Percentiles rank a stretch among this genome's conserved stretches.
Conservation (phyloP, 257 asterid species). For the Parsonsia alboflavescens region DNA sequence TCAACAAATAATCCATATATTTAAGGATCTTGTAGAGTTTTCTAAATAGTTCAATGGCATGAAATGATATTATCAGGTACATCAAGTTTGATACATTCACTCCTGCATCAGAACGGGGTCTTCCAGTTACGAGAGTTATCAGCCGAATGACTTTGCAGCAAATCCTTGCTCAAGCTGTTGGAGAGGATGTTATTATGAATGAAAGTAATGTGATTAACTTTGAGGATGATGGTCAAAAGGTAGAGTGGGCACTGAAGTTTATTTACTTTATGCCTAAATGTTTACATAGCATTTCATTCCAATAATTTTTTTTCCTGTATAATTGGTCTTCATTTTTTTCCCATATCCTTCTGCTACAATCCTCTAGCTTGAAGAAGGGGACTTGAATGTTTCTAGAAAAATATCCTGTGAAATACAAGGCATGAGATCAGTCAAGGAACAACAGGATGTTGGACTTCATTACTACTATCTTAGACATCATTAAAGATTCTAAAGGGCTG, state of each 20-base stretch:
- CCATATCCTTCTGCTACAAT: not conserved
- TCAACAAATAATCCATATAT: too few species aligned
- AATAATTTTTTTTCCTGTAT: not conserved
- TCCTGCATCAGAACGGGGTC: slow-evolving; percentile 89
- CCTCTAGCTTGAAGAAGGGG: too few species aligned
- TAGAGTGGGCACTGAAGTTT: slow-evolving; percentile 6
- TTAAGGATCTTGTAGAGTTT: not conserved
- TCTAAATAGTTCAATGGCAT: slow-evolving; percentile 1
- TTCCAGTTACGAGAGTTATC: slow-evolving; percentile 88
- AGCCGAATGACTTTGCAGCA: slow-evolving; percentile 91
- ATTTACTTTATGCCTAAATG: not conserved
- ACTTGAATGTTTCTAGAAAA: too few species aligned
- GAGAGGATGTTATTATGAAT: slow-evolving; percentile 65
- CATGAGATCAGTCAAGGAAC: too few species aligned
- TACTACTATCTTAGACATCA: too few species aligned
- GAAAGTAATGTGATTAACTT: slow-evolving; percentile 78
- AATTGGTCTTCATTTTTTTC: not conserved
- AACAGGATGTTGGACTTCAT: too few species aligned
- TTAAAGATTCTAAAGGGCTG: too few species aligned
- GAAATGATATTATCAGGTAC: slow-evolving; percentile 63
- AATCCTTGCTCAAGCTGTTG: slow-evolving; percentile 83
- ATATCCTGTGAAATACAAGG: too few species aligned
- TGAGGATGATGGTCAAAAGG: slow-evolving; percentile 74
- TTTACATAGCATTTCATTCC: not conserved
- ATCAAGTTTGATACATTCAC: slow-evolving; percentile 95